Conservation (phyloP, 495 filamentous ascomycete genomes). For the Penicilliopsis zonata region DNA sequence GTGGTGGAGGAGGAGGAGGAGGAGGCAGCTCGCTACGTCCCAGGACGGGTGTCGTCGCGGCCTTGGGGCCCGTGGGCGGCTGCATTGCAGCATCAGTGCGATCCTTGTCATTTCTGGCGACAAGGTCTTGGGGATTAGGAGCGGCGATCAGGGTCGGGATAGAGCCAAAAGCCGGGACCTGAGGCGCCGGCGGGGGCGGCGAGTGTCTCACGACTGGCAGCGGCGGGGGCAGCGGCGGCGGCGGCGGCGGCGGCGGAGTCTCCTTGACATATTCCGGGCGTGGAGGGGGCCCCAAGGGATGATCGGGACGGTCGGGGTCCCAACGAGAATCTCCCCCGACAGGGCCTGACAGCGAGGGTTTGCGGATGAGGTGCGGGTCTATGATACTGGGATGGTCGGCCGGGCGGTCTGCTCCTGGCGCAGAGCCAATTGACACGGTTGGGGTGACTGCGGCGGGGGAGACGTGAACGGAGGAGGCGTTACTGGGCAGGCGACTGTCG, state of each 20-base stretch:
- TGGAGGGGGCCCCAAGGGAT: constrained; percentile 9
- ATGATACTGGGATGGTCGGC: constrained; percentile 18
- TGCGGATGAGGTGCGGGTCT: constrained; percentile 32
- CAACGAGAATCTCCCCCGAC: constrained; percentile 19
- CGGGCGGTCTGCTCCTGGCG: constrained; percentile 12
- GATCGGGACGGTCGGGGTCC: constrained; percentile 30
- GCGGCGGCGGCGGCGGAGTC: constrained; percentile 19
- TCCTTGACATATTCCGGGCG: constrained; percentile 31
- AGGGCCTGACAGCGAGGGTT: constrained; percentile 7
- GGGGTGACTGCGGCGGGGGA: constrained; percentile 7
- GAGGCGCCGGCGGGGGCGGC: constrained; percentile 67
- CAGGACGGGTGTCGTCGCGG: constrained; percentile 15
- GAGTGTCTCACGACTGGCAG: constrained; percentile 54
- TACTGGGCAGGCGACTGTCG: constrained; percentile 27
- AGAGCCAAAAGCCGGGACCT: constrained; percentile 74
- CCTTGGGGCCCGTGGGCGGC: constrained; percentile 23
- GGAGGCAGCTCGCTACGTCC: constrained; percentile 13
- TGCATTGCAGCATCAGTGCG: constrained; percentile 13
- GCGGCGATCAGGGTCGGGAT: constrained; percentile 7
- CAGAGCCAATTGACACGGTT: constrained; percentile 4
- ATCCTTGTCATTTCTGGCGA: constrained; percentile 20
- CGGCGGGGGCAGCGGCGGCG: constrained; percentile 59
- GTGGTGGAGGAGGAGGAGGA: constrained; percentile 10
- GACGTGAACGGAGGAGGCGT: constrained; percentile 12
- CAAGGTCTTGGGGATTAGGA: constrained; percentile 16